Base-by-base conservation (phyloP, 768 basidiomycete genomes). In the Exidia glandulosa region DNA sequence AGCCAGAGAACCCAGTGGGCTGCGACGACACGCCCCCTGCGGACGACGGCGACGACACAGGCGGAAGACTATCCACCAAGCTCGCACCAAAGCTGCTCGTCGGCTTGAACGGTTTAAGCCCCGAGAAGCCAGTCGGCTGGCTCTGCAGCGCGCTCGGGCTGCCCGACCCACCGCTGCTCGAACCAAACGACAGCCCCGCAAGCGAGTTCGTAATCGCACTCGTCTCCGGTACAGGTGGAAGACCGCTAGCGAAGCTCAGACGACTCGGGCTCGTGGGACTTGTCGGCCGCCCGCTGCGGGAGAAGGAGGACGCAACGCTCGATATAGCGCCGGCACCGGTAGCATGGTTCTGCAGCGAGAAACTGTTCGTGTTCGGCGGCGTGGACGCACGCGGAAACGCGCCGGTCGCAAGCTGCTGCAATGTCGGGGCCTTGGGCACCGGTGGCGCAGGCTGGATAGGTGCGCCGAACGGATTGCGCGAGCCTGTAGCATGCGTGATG, bases 401-500 rank as follows among this genome's bases (percentile, higher is more conserved):
- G 10, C 82, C 80, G 74, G 79, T 80, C 2, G 85, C 80, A 14
- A 97, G 73, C 67, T 96, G 88, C 72, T 88, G 81, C 67, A 97
- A 74, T 2, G 90, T 92, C 10, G 88, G 90, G 31, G 78, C 81
- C 69, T 85, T 88, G 1, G 90, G 88, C 30, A 89, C 76, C 16
- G 88, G 84, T 1, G 85, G 81, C 16, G 76, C 73, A 27, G 82
- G 74, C 9, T 79, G 77, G 4, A 80, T 76, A 3, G 89, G 82
- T 32, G 83, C 81, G 5, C 93, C 94, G 63, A 99, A 99, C 2
- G 96, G 96, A 78, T 99, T 99, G 65, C 84, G 85, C 6, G 91
- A 90, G 30, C 96, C 95, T 2, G 96, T 99, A 69, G 88, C 84
- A 70, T 98, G 94, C 5, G 93, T 79, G 66, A 83, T 85, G 30